Evolutionary conservation across 129 eudicot species (phyloP), one percentile per base, ranked within the genome.

Genomic region (Flaveria brownii): DNA sequence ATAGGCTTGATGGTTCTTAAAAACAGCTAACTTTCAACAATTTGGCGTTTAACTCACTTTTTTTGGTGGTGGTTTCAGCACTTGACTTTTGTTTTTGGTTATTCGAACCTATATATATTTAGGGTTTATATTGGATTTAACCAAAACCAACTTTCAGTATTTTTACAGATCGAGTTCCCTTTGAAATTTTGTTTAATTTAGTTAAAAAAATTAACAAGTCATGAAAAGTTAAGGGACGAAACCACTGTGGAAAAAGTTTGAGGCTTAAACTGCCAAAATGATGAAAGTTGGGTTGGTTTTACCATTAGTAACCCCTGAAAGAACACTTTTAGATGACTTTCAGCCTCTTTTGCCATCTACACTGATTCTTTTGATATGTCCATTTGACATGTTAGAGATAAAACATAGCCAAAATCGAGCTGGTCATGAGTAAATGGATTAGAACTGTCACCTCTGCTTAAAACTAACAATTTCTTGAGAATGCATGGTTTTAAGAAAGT

Each of bases 401-500:
- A 64, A 63, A 47, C 70, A 43, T 46, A 9, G 12, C 72, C 64
- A 12, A 22, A 51, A 18, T 45, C 20, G 15, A 46, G 9, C 4
- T 14, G 39, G 8, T 59, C 22, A 59, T 59, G 12, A 45, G 52
- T 43, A 59, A 59, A 22, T 25, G 56, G 78, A 56, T 59, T 30
- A 5, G 49, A 50, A 51, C 33, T 63, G 41, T 26, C 15, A 26
- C 47, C 28, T 62, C 47, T 62, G 30, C 70, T 17, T 46, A 66
- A 65, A 65, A 30, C 41, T 65, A 2, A 41, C 49, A 9, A 5
- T 11, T 59, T 45, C 6, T 4, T 39, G 62, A 72, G 22, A 23
- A 64, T 23, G 47, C 46, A 16, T n/a, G 28, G 18, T 64, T 41
- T 76, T 52, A 82, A 70, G 80, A 56, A 20, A 69, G 22, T 77